Conservation (phyloP, 192 early-diverging fungal genomes). For the Podochytrium sp. region DNA sequence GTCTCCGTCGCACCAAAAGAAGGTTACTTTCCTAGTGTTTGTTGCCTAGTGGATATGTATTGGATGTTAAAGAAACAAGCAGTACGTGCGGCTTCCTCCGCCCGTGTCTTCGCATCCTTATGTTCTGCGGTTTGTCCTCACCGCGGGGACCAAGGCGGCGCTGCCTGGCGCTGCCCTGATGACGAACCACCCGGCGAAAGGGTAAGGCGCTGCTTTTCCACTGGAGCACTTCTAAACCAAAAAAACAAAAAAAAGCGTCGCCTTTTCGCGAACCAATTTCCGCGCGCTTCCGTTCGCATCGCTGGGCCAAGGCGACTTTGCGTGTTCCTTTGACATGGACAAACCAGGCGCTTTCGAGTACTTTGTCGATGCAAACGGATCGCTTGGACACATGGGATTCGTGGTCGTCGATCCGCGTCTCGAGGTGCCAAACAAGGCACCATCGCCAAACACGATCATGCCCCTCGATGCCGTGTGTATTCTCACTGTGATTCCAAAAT, state of each 20-base stretch:
- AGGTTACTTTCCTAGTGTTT: constrained; percentile 33
- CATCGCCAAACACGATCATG: constrained; percentile 44
- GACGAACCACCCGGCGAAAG: constrained; percentile 86
- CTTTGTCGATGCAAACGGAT: constrained; percentile 57
- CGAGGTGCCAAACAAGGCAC: constrained; percentile 43
- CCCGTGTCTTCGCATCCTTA: constrained; percentile 59
- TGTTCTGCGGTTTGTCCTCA: constrained; percentile 78
- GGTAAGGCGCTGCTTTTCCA: constrained; percentile 32
- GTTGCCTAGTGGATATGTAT: background rate
- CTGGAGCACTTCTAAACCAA: constrained; percentile 33
- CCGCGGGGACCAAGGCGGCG: constrained; percentile 75
- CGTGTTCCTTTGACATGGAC: constrained; percentile 65
- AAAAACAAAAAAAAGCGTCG: no score
- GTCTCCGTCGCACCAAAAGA: constrained; percentile 53
- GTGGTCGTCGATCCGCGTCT: constrained; percentile 92
- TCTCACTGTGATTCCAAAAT: constrained; percentile 94
- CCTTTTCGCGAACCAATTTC: constrained; percentile 50
- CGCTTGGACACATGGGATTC: constrained; percentile 43
- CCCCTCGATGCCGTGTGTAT: constrained; percentile 89
- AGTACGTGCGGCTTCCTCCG: constrained; percentile 81
- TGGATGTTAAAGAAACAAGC: background rate
- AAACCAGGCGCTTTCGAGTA: constrained; percentile 88
- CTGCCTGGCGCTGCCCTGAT: constrained; percentile 71
- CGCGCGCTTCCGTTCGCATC: constrained; percentile 32
- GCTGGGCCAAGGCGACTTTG: constrained; percentile 57